A percentile compares a stretch with the other conserved stretches of the same genome.
phyloP scores from a whole-genome alignment of 129 eudicot genomes.

The Silybum marianum region DNA sequence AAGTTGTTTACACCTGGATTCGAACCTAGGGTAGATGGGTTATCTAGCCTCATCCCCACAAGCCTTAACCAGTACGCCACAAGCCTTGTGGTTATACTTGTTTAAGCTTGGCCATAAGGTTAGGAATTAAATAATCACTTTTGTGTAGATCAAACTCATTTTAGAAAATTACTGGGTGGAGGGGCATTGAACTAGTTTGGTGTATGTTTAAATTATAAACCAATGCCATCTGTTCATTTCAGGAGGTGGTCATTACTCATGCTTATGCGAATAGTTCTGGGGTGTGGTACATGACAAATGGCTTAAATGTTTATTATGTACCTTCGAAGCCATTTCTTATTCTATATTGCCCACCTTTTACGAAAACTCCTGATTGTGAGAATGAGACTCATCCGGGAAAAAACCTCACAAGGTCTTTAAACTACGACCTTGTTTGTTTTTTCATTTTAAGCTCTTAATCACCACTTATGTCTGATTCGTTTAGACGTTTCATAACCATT shows the following conservation, averaged over 20 bases:
- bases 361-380: constrained; percentile 90
- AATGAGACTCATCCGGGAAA: constrained; percentile 80
- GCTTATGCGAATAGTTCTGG: constrained; percentile 90
- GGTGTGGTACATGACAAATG: constrained; percentile 90
- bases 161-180: neutral
- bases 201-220: neutral
- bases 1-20: too few relatives aligned
- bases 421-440: too few relatives aligned
- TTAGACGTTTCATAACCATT: too few relatives aligned
- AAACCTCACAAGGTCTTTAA: constrained; percentile 39
- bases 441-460: too few relatives aligned
- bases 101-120: constrained; percentile 98
- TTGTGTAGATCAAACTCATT: neutral
- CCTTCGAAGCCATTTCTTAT: constrained; percentile 94
- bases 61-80: too few relatives aligned
- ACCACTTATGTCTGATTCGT: too few relatives aligned
- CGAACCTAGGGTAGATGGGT: too few relatives aligned
- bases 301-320: constrained; percentile 89
- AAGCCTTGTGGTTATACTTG: too few relatives aligned
- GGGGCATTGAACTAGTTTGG: neutral
- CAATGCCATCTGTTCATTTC: constrained; percentile 4
- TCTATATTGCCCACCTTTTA: constrained; percentile 88
- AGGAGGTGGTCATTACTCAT: constrained; percentile 96
- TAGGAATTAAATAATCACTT: neutral
- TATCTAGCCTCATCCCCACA: too few relatives aligned